A percentile compares a stretch with the other conserved stretches of the same genome.
Conservation (phyloP, 495 filamentous ascomycete genomes). For the Penicillium diatomitis region DNA sequence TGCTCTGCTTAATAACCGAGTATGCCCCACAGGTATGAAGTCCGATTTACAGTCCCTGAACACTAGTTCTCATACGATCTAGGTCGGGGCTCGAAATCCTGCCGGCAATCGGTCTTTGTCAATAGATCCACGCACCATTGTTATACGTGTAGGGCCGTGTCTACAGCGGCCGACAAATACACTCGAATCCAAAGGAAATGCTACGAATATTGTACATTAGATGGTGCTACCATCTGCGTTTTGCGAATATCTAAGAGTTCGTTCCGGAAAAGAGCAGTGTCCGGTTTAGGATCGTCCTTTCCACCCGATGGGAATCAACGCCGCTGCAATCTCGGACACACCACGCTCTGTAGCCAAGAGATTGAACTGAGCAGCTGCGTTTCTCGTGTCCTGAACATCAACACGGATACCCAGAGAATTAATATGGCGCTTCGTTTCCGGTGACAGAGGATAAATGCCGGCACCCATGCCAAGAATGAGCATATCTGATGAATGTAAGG, state of each 20-base stretch:
- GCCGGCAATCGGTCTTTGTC: too few species aligned
- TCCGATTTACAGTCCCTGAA: too few species aligned
- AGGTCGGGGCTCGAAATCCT: background rate
- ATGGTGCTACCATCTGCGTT: too few species aligned
- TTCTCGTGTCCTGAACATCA: conserved; percentile 86
- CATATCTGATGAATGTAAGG: conserved; percentile 51
- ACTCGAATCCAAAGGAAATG: too few species aligned
- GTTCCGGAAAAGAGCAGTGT: too few species aligned
- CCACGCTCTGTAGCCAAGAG: conserved; percentile 77
- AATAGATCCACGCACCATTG: too few species aligned
- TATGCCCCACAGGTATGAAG: too few species aligned
- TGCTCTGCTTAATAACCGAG: too few species aligned
- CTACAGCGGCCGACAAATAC: too few species aligned
- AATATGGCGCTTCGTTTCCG: conserved; percentile 60
- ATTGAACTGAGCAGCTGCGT: conserved; percentile 89
- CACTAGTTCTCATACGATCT: background rate
- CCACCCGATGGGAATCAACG: conserved; percentile 82
- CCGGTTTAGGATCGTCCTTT: conserved; percentile 34
- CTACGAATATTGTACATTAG: too few species aligned
- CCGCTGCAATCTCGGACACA: conserved; percentile 72
- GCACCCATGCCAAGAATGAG: conserved; percentile 81
- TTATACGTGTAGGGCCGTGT: too few species aligned
- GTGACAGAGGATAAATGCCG: conserved; percentile 63
- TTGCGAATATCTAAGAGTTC: too few species aligned
- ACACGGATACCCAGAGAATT: conserved; percentile 73